These are phyloP conservation scores for Tothia fuscella DNA, from an alignment of 2,329 filamentous ascomycete genomes.

Conservation along the genomic window DNA sequence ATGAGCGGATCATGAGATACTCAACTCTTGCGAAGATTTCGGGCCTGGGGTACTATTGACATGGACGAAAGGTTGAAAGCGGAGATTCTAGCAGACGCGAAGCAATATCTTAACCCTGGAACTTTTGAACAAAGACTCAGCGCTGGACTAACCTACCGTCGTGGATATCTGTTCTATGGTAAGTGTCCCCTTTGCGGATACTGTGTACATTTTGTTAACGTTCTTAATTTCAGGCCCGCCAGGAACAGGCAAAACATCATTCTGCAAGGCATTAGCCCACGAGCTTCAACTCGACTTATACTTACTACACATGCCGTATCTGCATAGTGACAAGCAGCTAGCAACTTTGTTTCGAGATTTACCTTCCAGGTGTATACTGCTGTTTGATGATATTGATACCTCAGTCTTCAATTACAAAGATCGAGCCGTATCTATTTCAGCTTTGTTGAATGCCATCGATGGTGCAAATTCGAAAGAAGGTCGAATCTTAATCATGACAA, in stretches of 20 bases:
- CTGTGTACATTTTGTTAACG: too few species aligned
- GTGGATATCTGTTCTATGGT: constrained; percentile 65
- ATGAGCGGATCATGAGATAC: too few species aligned
- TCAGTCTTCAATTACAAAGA: not conserved
- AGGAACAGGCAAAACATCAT: constrained; percentile 66
- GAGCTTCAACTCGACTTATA: constrained; percentile 32
- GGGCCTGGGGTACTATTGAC: constrained; percentile 2
- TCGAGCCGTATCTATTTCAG: constrained; percentile 8
- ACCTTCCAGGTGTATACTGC: constrained; percentile 57
- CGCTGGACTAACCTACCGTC: constrained; percentile 72
- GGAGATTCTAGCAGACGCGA: constrained; percentile 2
- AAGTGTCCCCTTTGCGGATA: too few species aligned
- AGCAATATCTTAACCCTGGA: constrained; percentile 44
- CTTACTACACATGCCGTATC: constrained; percentile 20
- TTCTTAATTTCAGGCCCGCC: constrained; percentile 81
- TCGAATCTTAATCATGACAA: constrained; percentile 20
- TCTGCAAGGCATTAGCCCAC: constrained; percentile 32
- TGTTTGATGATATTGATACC: constrained; percentile 62
- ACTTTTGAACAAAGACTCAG: constrained; percentile 70
- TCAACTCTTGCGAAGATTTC: not conserved
- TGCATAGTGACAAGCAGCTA: constrained; percentile 52
- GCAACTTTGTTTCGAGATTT: constrained; percentile 53
- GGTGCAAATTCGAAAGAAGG: constrained; percentile 16
- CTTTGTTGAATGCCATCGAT: constrained; percentile 18
- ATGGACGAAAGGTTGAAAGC: constrained; percentile 6